Percentiles rank a stretch among this genome's conserved stretches.
Evolutionary conservation across 2,329 filamentous ascomycete genomes (phyloP).

Genomic region (Fusarium bulbicola): DNA sequence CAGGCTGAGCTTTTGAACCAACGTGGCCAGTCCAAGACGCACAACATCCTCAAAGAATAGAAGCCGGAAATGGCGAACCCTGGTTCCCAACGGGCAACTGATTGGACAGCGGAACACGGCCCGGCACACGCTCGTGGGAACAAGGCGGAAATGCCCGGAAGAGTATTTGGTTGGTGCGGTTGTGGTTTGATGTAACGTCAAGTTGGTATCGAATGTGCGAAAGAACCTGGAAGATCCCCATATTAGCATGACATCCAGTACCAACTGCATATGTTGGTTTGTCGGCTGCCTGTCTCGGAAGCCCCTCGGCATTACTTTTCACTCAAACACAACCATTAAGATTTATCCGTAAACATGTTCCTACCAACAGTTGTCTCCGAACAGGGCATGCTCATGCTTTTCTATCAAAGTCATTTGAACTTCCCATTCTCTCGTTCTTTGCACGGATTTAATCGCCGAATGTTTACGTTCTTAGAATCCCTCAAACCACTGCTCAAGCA

Average conservation of each 20-base stretch:
- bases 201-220: background rate
- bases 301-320: background rate
- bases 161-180: background rate
- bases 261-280: background rate
- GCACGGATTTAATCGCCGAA: rapidly evolving
- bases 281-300: background rate
- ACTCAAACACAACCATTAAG: background rate
- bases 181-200: background rate
- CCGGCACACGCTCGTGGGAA: background rate
- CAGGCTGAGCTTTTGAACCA: background rate
- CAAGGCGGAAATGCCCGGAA: background rate
- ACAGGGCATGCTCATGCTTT: background rate
- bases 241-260: background rate
- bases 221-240: background rate
- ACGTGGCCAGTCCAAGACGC: background rate
- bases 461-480: background rate
- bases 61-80: background rate
- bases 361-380: background rate
- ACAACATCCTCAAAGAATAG: background rate
- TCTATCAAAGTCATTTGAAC: background rate
- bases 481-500: background rate
- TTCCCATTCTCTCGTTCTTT: background rate
- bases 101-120: background rate
- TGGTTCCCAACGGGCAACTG: background rate
- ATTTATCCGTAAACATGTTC: background rate